Evolutionary conservation across 345 rosid species (phyloP).

Genomic region (Moringa oleifera): DNA sequence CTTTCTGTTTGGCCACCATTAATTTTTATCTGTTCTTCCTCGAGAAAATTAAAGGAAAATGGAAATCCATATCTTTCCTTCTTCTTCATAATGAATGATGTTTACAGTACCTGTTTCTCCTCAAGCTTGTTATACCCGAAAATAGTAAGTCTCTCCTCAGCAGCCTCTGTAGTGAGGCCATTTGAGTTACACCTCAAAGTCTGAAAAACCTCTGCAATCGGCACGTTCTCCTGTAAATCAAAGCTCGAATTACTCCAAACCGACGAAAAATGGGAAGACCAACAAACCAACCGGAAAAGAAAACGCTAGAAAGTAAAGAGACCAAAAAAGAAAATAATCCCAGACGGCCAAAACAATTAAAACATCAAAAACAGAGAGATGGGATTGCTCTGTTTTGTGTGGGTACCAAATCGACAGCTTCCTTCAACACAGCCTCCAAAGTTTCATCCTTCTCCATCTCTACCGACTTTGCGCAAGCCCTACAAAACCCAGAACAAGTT

Average conservation of each 20-base stretch:
- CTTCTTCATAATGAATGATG: neutral
- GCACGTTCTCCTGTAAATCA: constrained; percentile 50
- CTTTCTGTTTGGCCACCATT: neutral
- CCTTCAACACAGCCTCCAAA: constrained; percentile 64
- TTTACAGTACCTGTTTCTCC: constrained; percentile 42
- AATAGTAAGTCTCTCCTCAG: constrained; percentile 48
- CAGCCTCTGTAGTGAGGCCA: constrained; percentile 56
- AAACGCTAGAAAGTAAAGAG: neutral
- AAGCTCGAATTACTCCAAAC: constrained; percentile 16
- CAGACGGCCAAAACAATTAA: neutral
- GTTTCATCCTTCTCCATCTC: constrained; percentile 46
- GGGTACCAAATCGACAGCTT: constrained; percentile 62
- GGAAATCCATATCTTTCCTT: neutral
- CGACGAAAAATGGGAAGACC: too few relatives aligned
- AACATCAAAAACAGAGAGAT: constrained; percentile 2
- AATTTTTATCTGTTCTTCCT: neutral
- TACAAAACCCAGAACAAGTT: constrained; percentile 1
- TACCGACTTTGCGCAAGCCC: neutral
- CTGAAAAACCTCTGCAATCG: constrained; percentile 61
- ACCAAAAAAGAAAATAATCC: neutral
- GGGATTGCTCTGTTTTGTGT: constrained; percentile 15
- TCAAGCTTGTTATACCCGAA: constrained; percentile 67
- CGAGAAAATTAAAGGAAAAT: neutral
- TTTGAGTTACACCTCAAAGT: constrained; percentile 46
- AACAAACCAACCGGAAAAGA: constrained; percentile 12